These are phyloP conservation scores for Lactarius hengduanensis DNA, from an alignment of 768 basidiomycete species.

Conservation along the genomic window DNA sequence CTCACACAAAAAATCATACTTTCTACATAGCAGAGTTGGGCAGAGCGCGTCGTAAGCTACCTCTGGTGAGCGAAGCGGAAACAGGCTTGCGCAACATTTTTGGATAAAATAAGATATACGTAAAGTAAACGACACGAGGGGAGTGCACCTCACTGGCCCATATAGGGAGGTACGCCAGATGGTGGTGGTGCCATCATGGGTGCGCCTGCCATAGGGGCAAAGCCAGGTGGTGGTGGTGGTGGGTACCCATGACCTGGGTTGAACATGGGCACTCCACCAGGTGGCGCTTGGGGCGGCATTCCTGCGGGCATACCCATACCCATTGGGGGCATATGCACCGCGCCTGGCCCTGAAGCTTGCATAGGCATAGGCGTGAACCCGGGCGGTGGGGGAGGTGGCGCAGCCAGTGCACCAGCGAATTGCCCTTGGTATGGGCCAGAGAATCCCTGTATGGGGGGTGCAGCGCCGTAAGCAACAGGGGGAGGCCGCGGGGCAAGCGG, in stretches of 20 bases:
- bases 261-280: conserved; percentile 48
- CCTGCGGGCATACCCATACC: conserved; percentile 17
- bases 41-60: background rate
- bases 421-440: conserved; percentile 87
- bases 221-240: conserved; percentile 68
- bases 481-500: conserved; percentile 77
- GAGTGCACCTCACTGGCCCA: conserved; percentile 15
- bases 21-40: background rate
- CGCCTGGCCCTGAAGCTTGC: conserved; percentile 29
- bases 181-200: conserved; percentile 47
- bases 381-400: conserved; percentile 66
- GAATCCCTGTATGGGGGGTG: conserved; percentile 66
- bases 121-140: conserved; percentile 2
- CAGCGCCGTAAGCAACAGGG: conserved; percentile 66
- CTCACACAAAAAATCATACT: background rate
- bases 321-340: conserved; percentile 36
- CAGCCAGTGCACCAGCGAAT: conserved; percentile 83
- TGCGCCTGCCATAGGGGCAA: conserved; percentile 44
- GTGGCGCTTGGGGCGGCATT: conserved; percentile 25
- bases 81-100: background rate
- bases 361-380: conserved; percentile 71
- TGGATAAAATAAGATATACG: conserved; percentile 8
- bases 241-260: conserved; percentile 47
- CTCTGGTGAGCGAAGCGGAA: background rate
- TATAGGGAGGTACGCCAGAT: conserved; percentile 14